These are phyloP conservation scores for Volvox reticuliferus DNA, from an alignment of 139 green algal species.

Conservation along the genomic window DNA sequence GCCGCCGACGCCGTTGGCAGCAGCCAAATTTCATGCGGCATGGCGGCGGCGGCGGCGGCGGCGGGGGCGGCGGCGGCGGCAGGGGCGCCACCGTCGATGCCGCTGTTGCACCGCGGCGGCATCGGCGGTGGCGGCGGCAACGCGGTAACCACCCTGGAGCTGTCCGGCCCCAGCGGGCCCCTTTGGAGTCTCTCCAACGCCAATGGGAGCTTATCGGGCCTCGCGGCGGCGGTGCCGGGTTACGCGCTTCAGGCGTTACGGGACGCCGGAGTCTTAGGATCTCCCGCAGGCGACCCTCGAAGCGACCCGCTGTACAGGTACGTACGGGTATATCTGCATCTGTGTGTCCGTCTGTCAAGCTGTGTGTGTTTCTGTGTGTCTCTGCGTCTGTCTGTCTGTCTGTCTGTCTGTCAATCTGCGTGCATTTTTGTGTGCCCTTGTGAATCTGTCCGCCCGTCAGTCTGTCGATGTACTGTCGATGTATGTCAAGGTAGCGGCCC, in stretches of 20 bases:
- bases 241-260: conserved; percentile 26
- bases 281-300: neutral
- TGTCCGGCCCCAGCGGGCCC: neutral
- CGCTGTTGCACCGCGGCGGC: neutral
- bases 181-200: conserved; percentile 23
- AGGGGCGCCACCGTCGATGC: neutral
- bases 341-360: too few species aligned
- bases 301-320: conserved; percentile 41
- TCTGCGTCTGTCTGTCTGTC: neutral
- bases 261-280: conserved; percentile 11
- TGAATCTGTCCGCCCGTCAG: too few species aligned
- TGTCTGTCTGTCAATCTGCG: neutral
- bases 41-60: too few species aligned
- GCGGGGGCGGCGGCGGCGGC: neutral
- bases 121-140: too few species aligned
- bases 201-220: conserved; percentile 14
- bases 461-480: too few species aligned
- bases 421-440: neutral
- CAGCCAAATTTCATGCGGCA: neutral
- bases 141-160: neutral
- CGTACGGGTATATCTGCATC: too few species aligned
- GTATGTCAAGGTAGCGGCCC: too few species aligned
- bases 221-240: conserved; percentile 2
- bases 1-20: neutral
- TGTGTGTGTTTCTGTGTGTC: too few species aligned